Evolutionary conservation across 1,139 yeast genomes (phyloP).

Genomic region (Diutina mesorugosa): DNA sequence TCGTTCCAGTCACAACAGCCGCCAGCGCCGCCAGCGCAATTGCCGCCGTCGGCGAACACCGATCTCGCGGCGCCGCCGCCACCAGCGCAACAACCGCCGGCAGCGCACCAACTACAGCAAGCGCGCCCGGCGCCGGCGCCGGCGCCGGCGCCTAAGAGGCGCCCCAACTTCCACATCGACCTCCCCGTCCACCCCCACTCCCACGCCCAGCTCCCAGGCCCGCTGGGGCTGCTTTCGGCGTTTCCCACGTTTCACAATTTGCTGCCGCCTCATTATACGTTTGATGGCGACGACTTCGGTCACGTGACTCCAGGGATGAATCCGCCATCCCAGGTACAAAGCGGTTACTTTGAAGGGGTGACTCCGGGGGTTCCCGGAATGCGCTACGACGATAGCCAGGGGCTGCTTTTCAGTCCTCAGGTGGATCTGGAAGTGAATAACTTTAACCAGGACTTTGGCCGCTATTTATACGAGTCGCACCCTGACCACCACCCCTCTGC

Average conservation of each 20-base stretch:
- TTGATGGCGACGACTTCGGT: constrained; percentile 1
- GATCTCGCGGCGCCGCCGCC: neutral
- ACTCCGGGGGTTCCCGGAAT: constrained; percentile 2
- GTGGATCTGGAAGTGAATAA: neutral
- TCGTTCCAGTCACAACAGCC: neutral
- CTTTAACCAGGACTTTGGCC: neutral
- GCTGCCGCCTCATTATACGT: neutral
- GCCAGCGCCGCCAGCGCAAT: neutral
- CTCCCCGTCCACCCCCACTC: neutral
- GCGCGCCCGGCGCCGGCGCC: neutral
- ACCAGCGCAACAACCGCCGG: neutral
- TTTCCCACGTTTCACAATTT: neutral
- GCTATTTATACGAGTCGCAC: neutral
- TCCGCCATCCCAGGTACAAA: neutral
- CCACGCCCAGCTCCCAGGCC: neutral
- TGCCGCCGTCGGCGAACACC: neutral
- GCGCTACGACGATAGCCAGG: neutral
- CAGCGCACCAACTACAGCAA: too few species aligned
- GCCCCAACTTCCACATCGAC: constrained; percentile 1
- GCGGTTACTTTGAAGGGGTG: neutral
- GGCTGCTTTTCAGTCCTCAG: neutral
- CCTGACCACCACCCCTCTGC: neutral
- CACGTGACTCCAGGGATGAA: neutral
- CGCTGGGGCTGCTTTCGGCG: neutral
- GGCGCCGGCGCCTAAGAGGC: neutral